Conservation (phyloP, 495 filamentous ascomycete species). For the Apodospora peruviana region DNA sequence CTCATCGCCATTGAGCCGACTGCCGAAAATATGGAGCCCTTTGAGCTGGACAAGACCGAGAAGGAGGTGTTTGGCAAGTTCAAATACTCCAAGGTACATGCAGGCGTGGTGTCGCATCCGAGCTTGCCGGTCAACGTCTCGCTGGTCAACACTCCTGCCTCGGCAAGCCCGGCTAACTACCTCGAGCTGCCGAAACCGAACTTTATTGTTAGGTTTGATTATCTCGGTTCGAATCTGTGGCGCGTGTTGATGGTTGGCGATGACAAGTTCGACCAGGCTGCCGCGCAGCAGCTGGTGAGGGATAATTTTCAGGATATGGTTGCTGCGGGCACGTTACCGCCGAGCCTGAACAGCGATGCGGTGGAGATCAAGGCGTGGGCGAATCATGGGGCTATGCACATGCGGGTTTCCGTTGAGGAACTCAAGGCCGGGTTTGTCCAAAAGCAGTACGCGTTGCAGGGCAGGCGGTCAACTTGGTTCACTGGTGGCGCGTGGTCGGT, state of each 20-base stretch:
- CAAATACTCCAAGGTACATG: conserved; percentile 25
- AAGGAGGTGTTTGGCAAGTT: conserved; percentile 26
- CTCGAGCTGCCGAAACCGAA: conserved; percentile 17
- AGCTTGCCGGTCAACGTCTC: conserved; percentile 19
- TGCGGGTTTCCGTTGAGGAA: conserved; percentile 19
- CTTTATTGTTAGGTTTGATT: conserved; percentile 16
- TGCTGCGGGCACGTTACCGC: conserved; percentile 20
- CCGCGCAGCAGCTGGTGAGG: conserved; percentile 25
- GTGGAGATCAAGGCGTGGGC: conserved; percentile 32
- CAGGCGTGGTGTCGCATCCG: conserved; percentile 30
- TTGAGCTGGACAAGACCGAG: conserved; percentile 31
- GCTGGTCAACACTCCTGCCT: conserved; percentile 16
- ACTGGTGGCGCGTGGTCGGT: conserved; percentile 40
- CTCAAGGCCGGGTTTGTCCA: conserved; percentile 41
- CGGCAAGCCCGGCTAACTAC: conserved; percentile 22
- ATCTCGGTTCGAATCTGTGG: conserved; percentile 25
- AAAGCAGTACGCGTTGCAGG: conserved; percentile 46
- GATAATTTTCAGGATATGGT: conserved; percentile 25
- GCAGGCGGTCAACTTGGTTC: conserved; percentile 45
- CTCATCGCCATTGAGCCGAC: conserved; percentile 37
- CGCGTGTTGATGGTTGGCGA: conserved; percentile 36
- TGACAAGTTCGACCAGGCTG: conserved; percentile 13
- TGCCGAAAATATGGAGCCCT: conserved; percentile 24
- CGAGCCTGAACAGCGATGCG: conserved; percentile 4
- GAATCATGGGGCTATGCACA: conserved; percentile 34